These are phyloP conservation scores for Bathelium albidoporum DNA, from an alignment of 495 filamentous ascomycete genomes.

Conservation along the genomic window DNA sequence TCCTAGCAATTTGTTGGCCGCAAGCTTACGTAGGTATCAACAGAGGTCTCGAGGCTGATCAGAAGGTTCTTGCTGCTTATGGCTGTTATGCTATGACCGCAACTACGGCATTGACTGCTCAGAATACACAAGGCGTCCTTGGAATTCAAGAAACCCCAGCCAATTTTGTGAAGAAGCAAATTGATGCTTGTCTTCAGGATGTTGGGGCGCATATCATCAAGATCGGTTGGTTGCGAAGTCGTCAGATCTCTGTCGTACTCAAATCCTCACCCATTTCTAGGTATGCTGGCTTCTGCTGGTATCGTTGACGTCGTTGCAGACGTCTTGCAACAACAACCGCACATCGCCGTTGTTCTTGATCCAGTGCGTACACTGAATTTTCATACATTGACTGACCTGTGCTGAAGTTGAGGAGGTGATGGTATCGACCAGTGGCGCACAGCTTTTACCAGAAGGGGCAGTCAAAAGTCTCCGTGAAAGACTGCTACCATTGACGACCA, in stretches of 20 bases:
- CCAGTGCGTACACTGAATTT: slow-evolving; percentile 48
- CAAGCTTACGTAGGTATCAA: too few species aligned
- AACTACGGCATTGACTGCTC: slow-evolving; percentile 90
- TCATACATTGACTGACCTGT: slow-evolving; percentile 11
- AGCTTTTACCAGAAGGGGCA: slow-evolving; percentile 61
- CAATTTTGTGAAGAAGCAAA: slow-evolving; percentile 70
- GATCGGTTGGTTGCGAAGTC: slow-evolving; percentile 48
- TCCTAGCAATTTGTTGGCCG: too few species aligned
- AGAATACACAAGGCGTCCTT: slow-evolving; percentile 79
- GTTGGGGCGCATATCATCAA: slow-evolving; percentile 86
- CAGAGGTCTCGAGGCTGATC: slow-evolving; percentile 94
- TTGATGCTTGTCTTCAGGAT: slow-evolving; percentile 72
- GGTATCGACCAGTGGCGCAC: slow-evolving; percentile 76
- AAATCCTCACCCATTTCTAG: slow-evolving; percentile 35
- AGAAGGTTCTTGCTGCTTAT: slow-evolving; percentile 87
- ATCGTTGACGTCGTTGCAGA: slow-evolving; percentile 68
- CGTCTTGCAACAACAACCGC: slow-evolving; percentile 47
- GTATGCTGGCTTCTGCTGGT: slow-evolving; percentile 78
- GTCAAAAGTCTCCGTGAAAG: slow-evolving; percentile 51
- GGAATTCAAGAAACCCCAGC: slow-evolving; percentile 72
- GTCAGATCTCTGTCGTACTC: background rate
- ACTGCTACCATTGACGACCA: slow-evolving; percentile 64
- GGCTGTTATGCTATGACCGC: slow-evolving; percentile 91
- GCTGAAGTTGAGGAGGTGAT: slow-evolving; percentile 57
- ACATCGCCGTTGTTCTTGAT: slow-evolving; percentile 65